Evolutionary conservation across 768 basidiomycete species (phyloP).

Genomic region (Kwoniella dejecticola): DNA sequence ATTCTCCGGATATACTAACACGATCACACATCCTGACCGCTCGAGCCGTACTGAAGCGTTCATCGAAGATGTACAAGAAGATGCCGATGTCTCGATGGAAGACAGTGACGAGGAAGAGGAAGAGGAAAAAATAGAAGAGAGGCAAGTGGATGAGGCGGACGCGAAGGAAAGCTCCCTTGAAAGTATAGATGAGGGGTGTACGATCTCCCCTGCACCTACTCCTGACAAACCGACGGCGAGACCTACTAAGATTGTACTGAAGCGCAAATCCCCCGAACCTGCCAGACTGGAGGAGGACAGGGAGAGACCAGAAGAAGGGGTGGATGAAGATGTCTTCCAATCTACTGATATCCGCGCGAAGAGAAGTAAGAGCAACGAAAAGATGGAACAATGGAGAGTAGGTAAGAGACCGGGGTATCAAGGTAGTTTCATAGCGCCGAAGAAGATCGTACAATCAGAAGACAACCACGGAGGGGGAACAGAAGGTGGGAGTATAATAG

Average conservation of each 20-base stretch:
- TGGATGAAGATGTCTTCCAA: slow-evolving; percentile 8
- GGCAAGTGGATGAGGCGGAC: not conserved
- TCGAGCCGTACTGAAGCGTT: not conserved
- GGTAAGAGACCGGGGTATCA: slow-evolving; percentile 44
- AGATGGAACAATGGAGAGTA: slow-evolving; percentile 38
- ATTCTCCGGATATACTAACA: too few relatives aligned
- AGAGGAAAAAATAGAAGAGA: too few relatives aligned
- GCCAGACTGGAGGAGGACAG: too few relatives aligned
- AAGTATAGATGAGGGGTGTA: slow-evolving; percentile 8
- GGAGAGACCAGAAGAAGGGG: too few relatives aligned
- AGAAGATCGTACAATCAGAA: not conserved
- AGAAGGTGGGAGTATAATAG: not conserved
- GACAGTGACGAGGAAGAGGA: not conserved
- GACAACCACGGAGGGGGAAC: not conserved
- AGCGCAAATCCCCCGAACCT: slow-evolving; percentile 15
- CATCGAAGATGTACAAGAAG: slow-evolving; percentile 1
- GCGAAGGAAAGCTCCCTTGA: slow-evolving; percentile 3
- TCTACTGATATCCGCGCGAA: not conserved
- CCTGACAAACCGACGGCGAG: not conserved
- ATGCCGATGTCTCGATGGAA: not conserved
- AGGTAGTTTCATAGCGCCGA: slow-evolving; percentile 27
- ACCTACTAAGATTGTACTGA: slow-evolving; percentile 8
- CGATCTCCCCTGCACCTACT: not conserved
- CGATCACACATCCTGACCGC: too few relatives aligned
- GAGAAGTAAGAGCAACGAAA: not conserved